A percentile compares a stretch with the other conserved stretches of the same genome.
Evolutionary conservation across 495 filamentous ascomycete genomes (phyloP).

Genomic region (Penicillium pancosmium): DNA sequence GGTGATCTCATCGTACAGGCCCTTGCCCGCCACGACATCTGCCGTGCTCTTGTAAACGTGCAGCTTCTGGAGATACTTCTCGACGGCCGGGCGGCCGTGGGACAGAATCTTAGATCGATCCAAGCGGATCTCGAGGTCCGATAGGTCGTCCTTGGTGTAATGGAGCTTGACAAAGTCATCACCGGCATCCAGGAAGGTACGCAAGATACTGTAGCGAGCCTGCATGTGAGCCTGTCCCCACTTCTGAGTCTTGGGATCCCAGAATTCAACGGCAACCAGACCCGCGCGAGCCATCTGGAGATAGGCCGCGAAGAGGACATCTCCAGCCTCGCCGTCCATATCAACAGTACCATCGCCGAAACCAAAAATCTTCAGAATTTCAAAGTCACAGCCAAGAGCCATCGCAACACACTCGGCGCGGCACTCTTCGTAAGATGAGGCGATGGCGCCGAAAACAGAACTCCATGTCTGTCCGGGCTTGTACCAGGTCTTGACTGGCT

Average conservation of each 20-base stretch:
- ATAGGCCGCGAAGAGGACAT: slow-evolving; percentile 84
- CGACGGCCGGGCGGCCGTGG: slow-evolving; percentile 72
- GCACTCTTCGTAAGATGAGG: slow-evolving; percentile 85
- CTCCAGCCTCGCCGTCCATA: slow-evolving; percentile 75
- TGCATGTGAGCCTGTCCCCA: slow-evolving; percentile 97
- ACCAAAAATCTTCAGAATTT: slow-evolving; percentile 87
- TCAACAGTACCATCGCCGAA: slow-evolving; percentile 75
- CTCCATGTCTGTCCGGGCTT: slow-evolving; percentile 95
- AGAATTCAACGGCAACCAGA: slow-evolving; percentile 80
- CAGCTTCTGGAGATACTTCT: slow-evolving; percentile 85
- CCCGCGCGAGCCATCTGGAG: slow-evolving; percentile 92
- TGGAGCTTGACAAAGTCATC: slow-evolving; percentile 80
- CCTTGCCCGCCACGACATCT: slow-evolving; percentile 72
- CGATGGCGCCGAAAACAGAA: slow-evolving; percentile 83
- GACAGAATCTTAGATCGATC: slow-evolving; percentile 82
- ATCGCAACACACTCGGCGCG: slow-evolving; percentile 90
- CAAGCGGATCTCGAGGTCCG: slow-evolving; percentile 76
- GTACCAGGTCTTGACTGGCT: slow-evolving; percentile 83
- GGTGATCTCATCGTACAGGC: slow-evolving; percentile 83
- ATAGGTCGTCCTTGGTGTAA: slow-evolving; percentile 72
- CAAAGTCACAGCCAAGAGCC: slow-evolving; percentile 87
- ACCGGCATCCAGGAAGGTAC: slow-evolving; percentile 83
- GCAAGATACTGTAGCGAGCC: slow-evolving; percentile 87
- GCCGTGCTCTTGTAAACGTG: slow-evolving; percentile 93
- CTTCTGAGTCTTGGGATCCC: slow-evolving; percentile 82